phyloP scores from a whole-genome alignment of 176 grass and related monocot species.

The Calamus simplicifolius region DNA sequence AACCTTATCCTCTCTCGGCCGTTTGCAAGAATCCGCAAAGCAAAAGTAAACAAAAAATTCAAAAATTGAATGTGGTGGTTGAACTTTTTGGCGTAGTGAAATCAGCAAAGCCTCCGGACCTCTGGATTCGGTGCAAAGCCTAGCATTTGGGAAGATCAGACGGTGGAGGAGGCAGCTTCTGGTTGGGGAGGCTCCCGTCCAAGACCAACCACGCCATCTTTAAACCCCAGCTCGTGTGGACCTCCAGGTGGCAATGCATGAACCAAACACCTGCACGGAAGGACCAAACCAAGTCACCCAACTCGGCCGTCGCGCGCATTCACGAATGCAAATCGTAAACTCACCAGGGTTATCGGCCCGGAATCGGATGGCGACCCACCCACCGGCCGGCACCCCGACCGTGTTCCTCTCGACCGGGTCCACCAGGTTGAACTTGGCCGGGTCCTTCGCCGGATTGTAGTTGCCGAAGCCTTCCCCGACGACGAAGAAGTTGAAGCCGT shows the following conservation, averaged over 20 bases:
- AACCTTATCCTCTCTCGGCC: no score
- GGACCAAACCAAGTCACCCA: background rate
- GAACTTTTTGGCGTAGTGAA: no score
- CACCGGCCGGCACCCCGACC: slow-evolving; percentile 42
- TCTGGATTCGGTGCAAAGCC: background rate
- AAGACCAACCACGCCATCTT: slow-evolving; percentile 81
- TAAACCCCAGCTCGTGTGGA: slow-evolving; percentile 76
- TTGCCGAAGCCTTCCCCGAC: slow-evolving; percentile 63
- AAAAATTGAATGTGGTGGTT: no score
- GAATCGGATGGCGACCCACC: slow-evolving; percentile 65
- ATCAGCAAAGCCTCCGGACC: no score
- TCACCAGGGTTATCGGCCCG: slow-evolving; percentile 57
- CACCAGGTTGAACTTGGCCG: slow-evolving; percentile 54
- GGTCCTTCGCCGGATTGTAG: slow-evolving; percentile 37
- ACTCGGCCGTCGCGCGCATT: no score
- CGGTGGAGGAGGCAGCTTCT: slow-evolving; percentile 72
- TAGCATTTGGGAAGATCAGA: slow-evolving; percentile 69
- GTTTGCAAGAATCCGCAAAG: no score
- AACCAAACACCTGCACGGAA: slow-evolving; percentile 57
- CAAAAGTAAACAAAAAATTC: no score
- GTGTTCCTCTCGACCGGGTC: slow-evolving; percentile 73
- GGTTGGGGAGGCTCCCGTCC: slow-evolving; percentile 45
- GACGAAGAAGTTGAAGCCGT: slow-evolving; percentile 70
- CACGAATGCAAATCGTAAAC: background rate
- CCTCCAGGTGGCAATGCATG: slow-evolving; percentile 89